Conservation (phyloP, 1,284 basidiomycete genomes). For the Chiua sp. region DNA sequence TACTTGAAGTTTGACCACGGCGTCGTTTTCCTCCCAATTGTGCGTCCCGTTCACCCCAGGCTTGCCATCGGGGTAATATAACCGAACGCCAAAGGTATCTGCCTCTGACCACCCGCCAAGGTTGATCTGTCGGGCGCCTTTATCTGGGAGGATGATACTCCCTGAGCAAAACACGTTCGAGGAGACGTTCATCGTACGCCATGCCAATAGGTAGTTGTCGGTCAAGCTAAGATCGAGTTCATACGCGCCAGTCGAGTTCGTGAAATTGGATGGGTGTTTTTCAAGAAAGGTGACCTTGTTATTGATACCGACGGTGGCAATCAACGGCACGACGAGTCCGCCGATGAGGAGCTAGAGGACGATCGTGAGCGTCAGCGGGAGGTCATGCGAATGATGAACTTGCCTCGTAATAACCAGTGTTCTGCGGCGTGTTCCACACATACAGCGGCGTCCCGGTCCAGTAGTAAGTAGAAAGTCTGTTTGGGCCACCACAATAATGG, state of each 20-base stretch:
- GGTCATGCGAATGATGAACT: constrained; percentile 1
- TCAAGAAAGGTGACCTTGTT: constrained; percentile 80
- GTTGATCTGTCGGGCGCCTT: constrained; percentile 68
- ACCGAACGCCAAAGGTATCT: constrained; percentile 71
- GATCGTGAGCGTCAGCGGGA: not conserved
- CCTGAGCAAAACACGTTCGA: constrained; percentile 80
- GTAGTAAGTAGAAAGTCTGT: constrained; percentile 57
- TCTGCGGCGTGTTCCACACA: constrained; percentile 65
- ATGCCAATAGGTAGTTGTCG: constrained; percentile 58
- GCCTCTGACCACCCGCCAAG: constrained; percentile 73
- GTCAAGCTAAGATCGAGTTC: constrained; percentile 69
- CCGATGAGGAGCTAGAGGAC: constrained; percentile 57
- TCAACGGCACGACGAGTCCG: constrained; percentile 71
- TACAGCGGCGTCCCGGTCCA: constrained; percentile 61
- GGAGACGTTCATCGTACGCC: constrained; percentile 76
- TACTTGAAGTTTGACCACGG: constrained; percentile 53
- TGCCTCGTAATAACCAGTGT: constrained; percentile 71
- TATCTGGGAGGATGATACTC: constrained; percentile 75
- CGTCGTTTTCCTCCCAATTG: constrained; percentile 60
- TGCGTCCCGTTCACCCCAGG: constrained; percentile 58
- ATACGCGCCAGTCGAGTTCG: constrained; percentile 77
- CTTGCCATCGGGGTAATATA: constrained; percentile 57
- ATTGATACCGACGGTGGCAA: constrained; percentile 77
- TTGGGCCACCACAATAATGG: constrained; percentile 65
- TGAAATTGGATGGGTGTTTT: constrained; percentile 60